A percentile compares a stretch with the other conserved stretches of the same genome.
Evolutionary conservation across 169 alveolate genomes (phyloP).

Genomic region (Babesia bigemina): DNA sequence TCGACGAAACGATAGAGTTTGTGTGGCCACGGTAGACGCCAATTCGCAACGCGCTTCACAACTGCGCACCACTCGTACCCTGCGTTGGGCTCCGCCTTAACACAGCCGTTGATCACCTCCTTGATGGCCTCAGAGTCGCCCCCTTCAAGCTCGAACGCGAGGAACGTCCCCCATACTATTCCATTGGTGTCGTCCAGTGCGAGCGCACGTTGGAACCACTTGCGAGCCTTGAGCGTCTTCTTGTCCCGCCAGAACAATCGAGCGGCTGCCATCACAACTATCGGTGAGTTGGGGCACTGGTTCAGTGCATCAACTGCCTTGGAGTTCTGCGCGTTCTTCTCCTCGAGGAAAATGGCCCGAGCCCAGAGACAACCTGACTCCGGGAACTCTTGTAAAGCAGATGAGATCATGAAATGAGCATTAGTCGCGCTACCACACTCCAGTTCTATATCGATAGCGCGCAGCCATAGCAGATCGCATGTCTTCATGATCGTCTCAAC

Average conservation of each 20-base stretch:
- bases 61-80: constrained; percentile 83
- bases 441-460: constrained; percentile 90
- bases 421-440: constrained; percentile 88
- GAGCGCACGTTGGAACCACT: constrained; percentile 93
- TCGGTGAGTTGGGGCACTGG: constrained; percentile 91
- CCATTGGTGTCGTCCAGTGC: constrained; percentile 90
- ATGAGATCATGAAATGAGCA: constrained; percentile 88
- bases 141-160: constrained; percentile 89
- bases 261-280: constrained; percentile 91
- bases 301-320: constrained; percentile 91
- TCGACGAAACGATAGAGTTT: constrained; percentile 63
- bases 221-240: constrained; percentile 91
- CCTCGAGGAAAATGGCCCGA: constrained; percentile 90
- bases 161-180: constrained; percentile 93
- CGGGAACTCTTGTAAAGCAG: constrained; percentile 94
- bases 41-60: constrained; percentile 76
- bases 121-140: constrained; percentile 80
- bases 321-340: constrained; percentile 82
- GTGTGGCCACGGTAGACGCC: constrained; percentile 79
- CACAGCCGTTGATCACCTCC: constrained; percentile 78
- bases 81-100: constrained; percentile 82
- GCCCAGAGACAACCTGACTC: constrained; percentile 94
- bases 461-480: constrained; percentile 90
- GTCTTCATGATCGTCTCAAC: constrained; percentile 59
- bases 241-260: constrained; percentile 89